Percentiles rank a stretch among this genome's conserved stretches.
phyloP scores from a whole-genome alignment of 129 eudicot genomes.

The Silybum marianum region DNA sequence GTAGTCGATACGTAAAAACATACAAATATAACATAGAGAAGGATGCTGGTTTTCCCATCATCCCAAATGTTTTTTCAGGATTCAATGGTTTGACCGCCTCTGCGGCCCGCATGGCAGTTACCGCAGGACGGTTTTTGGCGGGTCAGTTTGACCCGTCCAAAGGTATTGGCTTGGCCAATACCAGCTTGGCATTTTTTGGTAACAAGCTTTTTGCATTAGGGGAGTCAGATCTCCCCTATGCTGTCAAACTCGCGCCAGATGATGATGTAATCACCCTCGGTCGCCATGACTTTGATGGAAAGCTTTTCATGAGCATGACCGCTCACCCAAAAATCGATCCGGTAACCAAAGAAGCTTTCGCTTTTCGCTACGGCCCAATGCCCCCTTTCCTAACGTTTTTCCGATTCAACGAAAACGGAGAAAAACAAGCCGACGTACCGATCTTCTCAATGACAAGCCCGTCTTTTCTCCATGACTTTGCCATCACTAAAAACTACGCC shows the following conservation, averaged over 20 bases:
- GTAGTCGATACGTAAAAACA: slow-evolving; percentile 73
- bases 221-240: slow-evolving; percentile 20
- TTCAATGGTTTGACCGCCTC: slow-evolving; percentile 33
- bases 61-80: slow-evolving; percentile 65
- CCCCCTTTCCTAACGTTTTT: slow-evolving; percentile 13
- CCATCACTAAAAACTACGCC: slow-evolving; percentile 38
- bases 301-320: slow-evolving; percentile 6
- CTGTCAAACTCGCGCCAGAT: neutral
- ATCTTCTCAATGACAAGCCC: slow-evolving; percentile 29
- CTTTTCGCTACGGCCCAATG: slow-evolving; percentile 8
- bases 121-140: slow-evolving; percentile 15
- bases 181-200: slow-evolving; percentile 4
- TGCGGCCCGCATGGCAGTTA: slow-evolving; percentile 31
- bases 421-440: slow-evolving; percentile 16
- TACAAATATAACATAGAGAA: slow-evolving; percentile 56
- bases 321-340: slow-evolving; percentile 19
- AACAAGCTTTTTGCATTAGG: slow-evolving; percentile 12
- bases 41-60: slow-evolving; percentile 41
- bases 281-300: slow-evolving; percentile 21
- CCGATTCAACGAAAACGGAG: slow-evolving; percentile 3
- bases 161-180: slow-evolving; percentile 13
- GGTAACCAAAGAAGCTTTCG: slow-evolving; percentile 4
- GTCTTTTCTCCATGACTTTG: slow-evolving; percentile 37
- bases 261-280: slow-evolving; percentile 16
- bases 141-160: slow-evolving; percentile 23